Evolutionary conservation across 176 grass and related monocot genomes (phyloP), one percentile per base, ranked within the genome.

Genomic region (Zea luxurians): DNA sequence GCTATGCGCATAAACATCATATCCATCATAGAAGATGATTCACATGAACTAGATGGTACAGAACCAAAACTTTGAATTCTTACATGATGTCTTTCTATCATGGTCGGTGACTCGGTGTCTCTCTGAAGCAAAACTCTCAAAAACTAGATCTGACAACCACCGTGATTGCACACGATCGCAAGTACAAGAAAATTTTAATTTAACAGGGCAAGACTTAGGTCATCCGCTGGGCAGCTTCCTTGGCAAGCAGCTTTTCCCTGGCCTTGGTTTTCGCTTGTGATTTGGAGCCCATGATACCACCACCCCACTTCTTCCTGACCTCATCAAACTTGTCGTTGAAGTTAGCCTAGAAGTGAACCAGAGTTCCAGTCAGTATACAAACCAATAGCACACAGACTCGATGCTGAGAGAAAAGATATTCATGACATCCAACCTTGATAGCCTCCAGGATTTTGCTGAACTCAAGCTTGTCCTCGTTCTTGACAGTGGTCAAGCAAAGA

Each of bases 391-490:
- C 27, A 55, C 0, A 65, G 54, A 17, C 42, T 49, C 13, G n/a
- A 59, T 13, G 55, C 3, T 7, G 1, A 58, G n/a, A 82, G 70
- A 6, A 80, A 18, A 53, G 27, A 47, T 2, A 54, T 41, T 34
- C 17, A 72, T 3, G 13, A 21, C 1, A 37, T 16, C 50, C 55
- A 66, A 88, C 86, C 81, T 84, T 88, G 13, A 88, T 88, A 70
- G 86, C 86, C 75, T 88, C 76, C 34, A 88, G 54, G 63, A 88
- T 75, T 70, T 88, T 84, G 86, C 86, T 88, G 64, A 88, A 88
- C 44, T 88, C 86, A 62, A 88, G 86, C 13, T 88, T 84, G 72
- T 88, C 81, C 76, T 84, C 86, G 2, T 88, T 88, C 75, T 88
- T 88, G 13, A 88, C 86, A 2, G 86, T 88, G 36, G 75, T 88